These are phyloP conservation scores for Metschnikowia shivogae DNA, from an alignment of 805 yeast genomes.

Conservation along the genomic window DNA sequence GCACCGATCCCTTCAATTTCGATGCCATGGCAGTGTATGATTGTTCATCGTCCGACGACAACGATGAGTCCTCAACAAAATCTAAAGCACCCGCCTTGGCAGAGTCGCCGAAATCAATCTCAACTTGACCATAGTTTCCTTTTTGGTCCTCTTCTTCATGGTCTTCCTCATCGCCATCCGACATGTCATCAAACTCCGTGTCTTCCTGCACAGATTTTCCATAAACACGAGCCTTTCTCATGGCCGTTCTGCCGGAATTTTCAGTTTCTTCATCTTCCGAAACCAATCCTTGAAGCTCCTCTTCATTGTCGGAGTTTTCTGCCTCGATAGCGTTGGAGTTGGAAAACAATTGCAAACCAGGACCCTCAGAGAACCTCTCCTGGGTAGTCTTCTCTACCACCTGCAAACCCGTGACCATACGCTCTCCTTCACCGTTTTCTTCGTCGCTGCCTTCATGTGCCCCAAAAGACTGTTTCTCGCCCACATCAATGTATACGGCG, in stretches of 20 bases:
- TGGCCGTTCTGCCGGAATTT: slow-evolving; percentile 58
- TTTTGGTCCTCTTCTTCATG: slow-evolving; percentile 25
- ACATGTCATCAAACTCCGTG: slow-evolving; percentile 39
- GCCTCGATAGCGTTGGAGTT: slow-evolving; percentile 45
- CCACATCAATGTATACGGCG: slow-evolving; percentile 91
- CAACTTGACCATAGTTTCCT: slow-evolving; percentile 27
- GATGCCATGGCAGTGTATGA: slow-evolving; percentile 52
- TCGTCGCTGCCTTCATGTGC: slow-evolving; percentile 44
- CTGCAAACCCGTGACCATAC: slow-evolving; percentile 78
- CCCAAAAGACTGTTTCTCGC: slow-evolving; percentile 47
- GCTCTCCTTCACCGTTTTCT: slow-evolving; percentile 81
- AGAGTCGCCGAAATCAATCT: slow-evolving; percentile 43
- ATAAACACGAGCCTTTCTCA: slow-evolving; percentile 56
- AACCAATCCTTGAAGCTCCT: slow-evolving; percentile 30
- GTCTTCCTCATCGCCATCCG: slow-evolving; percentile 42
- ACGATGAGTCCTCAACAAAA: slow-evolving; percentile 45
- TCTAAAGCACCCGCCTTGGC: slow-evolving; percentile 32
- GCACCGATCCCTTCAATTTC: slow-evolving; percentile 50
- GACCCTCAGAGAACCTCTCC: slow-evolving; percentile 55
- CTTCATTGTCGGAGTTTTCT: slow-evolving; percentile 31
- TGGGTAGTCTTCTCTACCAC: slow-evolving; percentile 56
- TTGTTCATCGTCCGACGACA: slow-evolving; percentile 38
- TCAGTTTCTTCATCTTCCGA: slow-evolving; percentile 31
- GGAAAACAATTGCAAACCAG: slow-evolving; percentile 74
- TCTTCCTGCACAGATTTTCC: slow-evolving; percentile 50